These are phyloP conservation scores for Chloranthus sessilifolius DNA, from an alignment of 164 flowering plant genomes.

Conservation along the genomic window DNA sequence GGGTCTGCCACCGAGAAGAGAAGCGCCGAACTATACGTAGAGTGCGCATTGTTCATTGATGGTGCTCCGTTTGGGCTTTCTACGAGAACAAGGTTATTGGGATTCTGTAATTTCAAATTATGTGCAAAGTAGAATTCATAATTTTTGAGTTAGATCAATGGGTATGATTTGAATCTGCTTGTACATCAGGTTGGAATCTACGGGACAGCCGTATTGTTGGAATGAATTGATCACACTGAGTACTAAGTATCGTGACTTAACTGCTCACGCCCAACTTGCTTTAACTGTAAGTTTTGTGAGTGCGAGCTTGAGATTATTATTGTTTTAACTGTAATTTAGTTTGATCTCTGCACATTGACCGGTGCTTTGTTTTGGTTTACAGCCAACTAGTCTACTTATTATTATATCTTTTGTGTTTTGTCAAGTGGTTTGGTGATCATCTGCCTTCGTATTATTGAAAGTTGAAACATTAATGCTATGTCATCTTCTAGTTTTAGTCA, in stretches of 20 bases:
- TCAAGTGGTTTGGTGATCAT: no score
- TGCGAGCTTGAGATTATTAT: no score
- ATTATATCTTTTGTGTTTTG: no score
- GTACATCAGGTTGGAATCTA: slow-evolving; percentile 61
- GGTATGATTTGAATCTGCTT: not conserved
- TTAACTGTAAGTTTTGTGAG: slow-evolving; percentile 53
- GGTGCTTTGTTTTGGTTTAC: no score
- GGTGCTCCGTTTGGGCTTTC: slow-evolving; percentile 94
- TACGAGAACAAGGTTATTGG: slow-evolving; percentile 84
- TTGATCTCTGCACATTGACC: no score
- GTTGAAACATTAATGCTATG: no score
- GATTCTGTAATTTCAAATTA: not conserved
- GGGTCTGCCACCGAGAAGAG: slow-evolving; percentile 49
- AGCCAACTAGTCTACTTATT: no score
- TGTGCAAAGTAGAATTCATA: not conserved
- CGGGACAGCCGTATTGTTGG: slow-evolving; percentile 85
- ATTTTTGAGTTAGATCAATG: not conserved
- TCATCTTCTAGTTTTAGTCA: no score
- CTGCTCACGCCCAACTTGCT: slow-evolving; percentile 83
- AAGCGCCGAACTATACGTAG: slow-evolving; percentile 75
- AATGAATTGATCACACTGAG: slow-evolving; percentile 81
- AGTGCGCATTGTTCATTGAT: slow-evolving; percentile 80
- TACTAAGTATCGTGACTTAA: slow-evolving; percentile 91
- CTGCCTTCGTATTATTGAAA: no score
- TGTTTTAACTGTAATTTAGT: no score